Base-by-base conservation (phyloP, 306 rosid species). In the Begonia fuchsioides region DNA sequence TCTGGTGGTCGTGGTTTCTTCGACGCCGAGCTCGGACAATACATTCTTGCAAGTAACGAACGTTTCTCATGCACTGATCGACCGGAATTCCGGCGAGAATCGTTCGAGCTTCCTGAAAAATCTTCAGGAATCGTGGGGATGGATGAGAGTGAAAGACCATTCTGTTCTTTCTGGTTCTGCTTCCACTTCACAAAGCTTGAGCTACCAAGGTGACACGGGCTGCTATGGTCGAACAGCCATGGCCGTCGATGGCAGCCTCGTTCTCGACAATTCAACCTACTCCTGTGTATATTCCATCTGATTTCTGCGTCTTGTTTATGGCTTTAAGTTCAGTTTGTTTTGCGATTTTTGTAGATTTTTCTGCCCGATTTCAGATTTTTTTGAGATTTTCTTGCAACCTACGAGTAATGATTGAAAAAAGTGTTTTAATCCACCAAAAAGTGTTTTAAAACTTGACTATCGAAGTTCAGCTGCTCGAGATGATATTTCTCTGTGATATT, bases 61-160 rank as follows among this genome's bases (percentile, higher is more conserved):
- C 62, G 51, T 86, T 15, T 62, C 81, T 8, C 93, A 74, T 58
- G 64, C 57, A n/a, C n/a, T 73, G 10, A 35, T 13, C 11, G 88
- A 79, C 73, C 61, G 46, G 56, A n/a, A 56, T 52, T 14, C 11
- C 0, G 52, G 71, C 2, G 55, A 55, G 6, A 39, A 57, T 3
- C 38, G 43, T 1, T 5, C 14, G 12, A 76, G 51, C 12, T 45
- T 43, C 6, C 19, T 76, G 17, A 13, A 12, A 46, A 78, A 78
- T 52, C 9, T 3, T 1, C 96, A 86, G 68, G 71, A 67, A 49
- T 81, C 78, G 0, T 52, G 17, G 2, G 96, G 96, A 9, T 86
- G 96, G 96, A 81, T 81, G 73, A 70, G 67, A 63, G 88, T 86
- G 11, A 57, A 63, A 76, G 96, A 62, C 55, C 93, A 86, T 55